These are phyloP conservation scores for Globisporangium carolinianum DNA, from an alignment of 352 stramenopile species.

Conservation along the genomic window DNA sequence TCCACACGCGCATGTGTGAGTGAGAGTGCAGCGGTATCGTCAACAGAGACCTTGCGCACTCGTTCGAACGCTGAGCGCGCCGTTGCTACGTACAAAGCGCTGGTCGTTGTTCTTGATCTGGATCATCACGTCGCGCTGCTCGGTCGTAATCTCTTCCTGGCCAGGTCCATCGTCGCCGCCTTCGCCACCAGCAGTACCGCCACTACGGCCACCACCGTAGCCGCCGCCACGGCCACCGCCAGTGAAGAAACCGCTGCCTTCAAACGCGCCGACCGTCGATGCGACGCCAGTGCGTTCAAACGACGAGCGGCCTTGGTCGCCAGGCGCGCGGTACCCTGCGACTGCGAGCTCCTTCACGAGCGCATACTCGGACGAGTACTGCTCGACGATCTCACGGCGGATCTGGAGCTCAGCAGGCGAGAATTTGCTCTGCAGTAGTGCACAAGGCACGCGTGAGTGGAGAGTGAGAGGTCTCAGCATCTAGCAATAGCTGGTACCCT, in stretches of 20 bases:
- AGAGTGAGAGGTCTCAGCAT: neutral
- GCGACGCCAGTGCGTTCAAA: constrained; percentile 41
- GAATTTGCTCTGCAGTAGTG: constrained; percentile 57
- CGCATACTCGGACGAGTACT: constrained; percentile 74
- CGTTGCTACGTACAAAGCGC: constrained; percentile 52
- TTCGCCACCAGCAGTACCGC: constrained; percentile 20
- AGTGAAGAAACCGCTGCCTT: constrained; percentile 58
- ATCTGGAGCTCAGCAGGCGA: constrained; percentile 65
- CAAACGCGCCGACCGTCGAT: constrained; percentile 47
- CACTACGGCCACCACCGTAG: constrained; percentile 19
- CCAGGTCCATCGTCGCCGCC: constrained; percentile 21
- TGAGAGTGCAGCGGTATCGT: too few relatives aligned
- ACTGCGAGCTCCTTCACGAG: constrained; percentile 72
- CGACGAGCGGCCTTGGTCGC: constrained; percentile 19
- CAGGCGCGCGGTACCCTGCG: constrained; percentile 46
- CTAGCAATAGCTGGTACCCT: neutral
- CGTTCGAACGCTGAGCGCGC: too few relatives aligned
- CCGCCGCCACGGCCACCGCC: constrained; percentile 19
- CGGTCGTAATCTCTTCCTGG: constrained; percentile 53
- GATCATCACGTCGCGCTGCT: constrained; percentile 56
- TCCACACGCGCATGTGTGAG: too few relatives aligned
- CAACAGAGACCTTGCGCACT: too few relatives aligned
- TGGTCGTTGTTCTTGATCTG: constrained; percentile 82
- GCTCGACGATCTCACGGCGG: constrained; percentile 69
- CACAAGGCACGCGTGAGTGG: neutral